These are phyloP conservation scores for Meripilus lineatus DNA, from an alignment of 1,284 basidiomycete species.

Conservation along the genomic window DNA sequence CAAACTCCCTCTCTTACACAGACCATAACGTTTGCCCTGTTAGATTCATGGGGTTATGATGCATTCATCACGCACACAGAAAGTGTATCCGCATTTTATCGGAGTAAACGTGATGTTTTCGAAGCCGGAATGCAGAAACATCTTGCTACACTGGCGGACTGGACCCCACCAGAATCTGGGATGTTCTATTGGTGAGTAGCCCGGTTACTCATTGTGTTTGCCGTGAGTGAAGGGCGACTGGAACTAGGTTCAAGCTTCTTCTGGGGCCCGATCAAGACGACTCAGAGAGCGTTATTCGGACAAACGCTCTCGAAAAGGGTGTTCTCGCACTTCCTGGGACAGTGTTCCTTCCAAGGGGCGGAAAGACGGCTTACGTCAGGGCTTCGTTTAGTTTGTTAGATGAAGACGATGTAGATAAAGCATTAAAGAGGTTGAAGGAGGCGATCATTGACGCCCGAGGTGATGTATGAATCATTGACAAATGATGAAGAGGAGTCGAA, in stretches of 20 bases:
- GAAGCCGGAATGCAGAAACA: constrained; percentile 72
- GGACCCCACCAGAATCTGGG: constrained; percentile 84
- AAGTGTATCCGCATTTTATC: constrained; percentile 77
- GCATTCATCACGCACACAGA: constrained; percentile 75
- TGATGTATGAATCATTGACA: too few species aligned
- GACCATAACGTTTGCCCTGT: constrained; percentile 64
- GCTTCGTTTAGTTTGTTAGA: constrained; percentile 78
- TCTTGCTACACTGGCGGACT: constrained; percentile 74
- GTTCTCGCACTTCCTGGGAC: constrained; percentile 87
- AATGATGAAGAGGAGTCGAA: too few species aligned
- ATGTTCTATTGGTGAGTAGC: constrained; percentile 83
- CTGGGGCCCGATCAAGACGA: constrained; percentile 49
- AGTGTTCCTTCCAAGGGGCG: constrained; percentile 69
- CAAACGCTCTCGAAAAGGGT: constrained; percentile 74
- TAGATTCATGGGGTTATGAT: constrained; percentile 75
- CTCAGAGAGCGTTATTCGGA: constrained; percentile 73
- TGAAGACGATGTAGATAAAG: constrained; percentile 70
- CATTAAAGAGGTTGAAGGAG: constrained; percentile 59
- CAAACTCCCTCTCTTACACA: constrained; percentile 80
- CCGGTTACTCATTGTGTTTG: constrained; percentile 10
- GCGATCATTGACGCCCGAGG: constrained; percentile 32
- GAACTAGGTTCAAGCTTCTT: constrained; percentile 63
- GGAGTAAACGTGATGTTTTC: constrained; percentile 74
- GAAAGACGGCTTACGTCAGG: constrained; percentile 69
- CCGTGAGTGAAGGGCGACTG: neutral